Percentiles rank a stretch among this genome's conserved stretches.
Evolutionary conservation across 176 grass and related monocot species (phyloP).

Genomic region (Rhynchospora breviuscula): DNA sequence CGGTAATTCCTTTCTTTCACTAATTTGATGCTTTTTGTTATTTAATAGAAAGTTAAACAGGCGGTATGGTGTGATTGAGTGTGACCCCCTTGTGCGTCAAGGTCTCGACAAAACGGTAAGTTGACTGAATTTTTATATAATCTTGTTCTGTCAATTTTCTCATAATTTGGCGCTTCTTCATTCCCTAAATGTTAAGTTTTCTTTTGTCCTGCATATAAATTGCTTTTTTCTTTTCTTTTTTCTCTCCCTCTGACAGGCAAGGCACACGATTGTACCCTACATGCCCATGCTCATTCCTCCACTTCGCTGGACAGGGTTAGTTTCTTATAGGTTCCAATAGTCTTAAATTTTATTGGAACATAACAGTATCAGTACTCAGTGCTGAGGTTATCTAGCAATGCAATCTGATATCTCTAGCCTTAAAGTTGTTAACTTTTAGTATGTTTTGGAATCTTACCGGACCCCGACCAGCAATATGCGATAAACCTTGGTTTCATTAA

Average conservation of each 20-base stretch:
- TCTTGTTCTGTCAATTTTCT: conserved; percentile 19
- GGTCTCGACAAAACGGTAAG: conserved; percentile 90
- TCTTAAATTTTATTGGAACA: background rate
- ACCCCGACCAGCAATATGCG: background rate
- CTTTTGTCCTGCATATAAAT: background rate
- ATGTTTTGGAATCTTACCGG: background rate
- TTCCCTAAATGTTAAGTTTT: conserved; percentile 23
- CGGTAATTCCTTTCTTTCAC: background rate
- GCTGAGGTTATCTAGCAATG: background rate
- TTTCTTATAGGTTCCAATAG: background rate
- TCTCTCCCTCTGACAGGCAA: conserved; percentile 56
- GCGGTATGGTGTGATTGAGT: conserved; percentile 89
- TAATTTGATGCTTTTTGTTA: conserved; percentile 24
- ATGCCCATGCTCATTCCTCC: conserved; percentile 99
- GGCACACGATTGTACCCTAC: conserved; percentile 88
- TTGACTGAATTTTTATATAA: conserved; percentile 21
- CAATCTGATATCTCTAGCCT: background rate
- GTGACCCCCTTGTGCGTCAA: conserved; percentile 80
- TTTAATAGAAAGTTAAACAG: conserved; percentile 53
- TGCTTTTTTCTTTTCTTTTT: background rate
- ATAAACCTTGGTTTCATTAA: conserved; percentile 10
- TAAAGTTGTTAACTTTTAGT: background rate
- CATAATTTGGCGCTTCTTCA: conserved; percentile 17
- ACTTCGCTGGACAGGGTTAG: conserved; percentile 71
- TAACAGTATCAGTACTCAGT: background rate